phyloP scores from a whole-genome alignment of 192 early-diverging fungal genomes.

The Coemansia javaensis region DNA sequence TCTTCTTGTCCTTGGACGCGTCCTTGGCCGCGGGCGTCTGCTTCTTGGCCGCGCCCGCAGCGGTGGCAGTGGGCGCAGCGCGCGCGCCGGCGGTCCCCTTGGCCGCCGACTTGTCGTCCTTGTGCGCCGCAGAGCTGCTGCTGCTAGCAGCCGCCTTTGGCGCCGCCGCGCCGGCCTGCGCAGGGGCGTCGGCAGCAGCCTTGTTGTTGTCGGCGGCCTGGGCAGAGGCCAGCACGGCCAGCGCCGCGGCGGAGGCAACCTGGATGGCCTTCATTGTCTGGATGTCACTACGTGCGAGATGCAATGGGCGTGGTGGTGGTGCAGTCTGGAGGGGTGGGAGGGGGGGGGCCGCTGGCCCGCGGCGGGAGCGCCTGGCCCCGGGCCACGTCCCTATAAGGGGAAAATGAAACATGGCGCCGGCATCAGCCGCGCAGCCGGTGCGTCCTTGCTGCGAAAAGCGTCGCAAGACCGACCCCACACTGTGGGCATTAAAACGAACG shows the following conservation, averaged over 20 bases:
- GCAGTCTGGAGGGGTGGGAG: too few relatives aligned
- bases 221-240: slow-evolving; percentile 33
- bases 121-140: not conserved
- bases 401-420: too few relatives aligned
- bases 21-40: slow-evolving; percentile 8
- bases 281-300: too few relatives aligned
- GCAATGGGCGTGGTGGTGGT: too few relatives aligned
- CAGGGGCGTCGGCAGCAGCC: not conserved
- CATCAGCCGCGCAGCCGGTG: too few relatives aligned
- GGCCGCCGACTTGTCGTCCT: slow-evolving; percentile 13
- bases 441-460: too few relatives aligned
- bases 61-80: not conserved
- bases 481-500: too few relatives aligned
- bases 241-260: slow-evolving; percentile 17
- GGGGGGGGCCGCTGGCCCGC: too few relatives aligned
- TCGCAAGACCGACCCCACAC: too few relatives aligned
- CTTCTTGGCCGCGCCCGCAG: slow-evolving; percentile 11
- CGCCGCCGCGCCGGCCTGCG: slow-evolving; percentile 5
- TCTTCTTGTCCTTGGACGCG: slow-evolving; percentile 2
- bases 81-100: slow-evolving; percentile 4
- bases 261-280: slow-evolving; percentile 44
- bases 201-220: slow-evolving; percentile 16
- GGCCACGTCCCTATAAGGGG: too few relatives aligned
- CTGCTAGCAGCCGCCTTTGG: slow-evolving; percentile 1
- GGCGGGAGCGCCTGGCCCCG: too few relatives aligned